Base-by-base conservation (phyloP, 2,329 filamentous ascomycete species). In the Penicillium corylophilum region DNA sequence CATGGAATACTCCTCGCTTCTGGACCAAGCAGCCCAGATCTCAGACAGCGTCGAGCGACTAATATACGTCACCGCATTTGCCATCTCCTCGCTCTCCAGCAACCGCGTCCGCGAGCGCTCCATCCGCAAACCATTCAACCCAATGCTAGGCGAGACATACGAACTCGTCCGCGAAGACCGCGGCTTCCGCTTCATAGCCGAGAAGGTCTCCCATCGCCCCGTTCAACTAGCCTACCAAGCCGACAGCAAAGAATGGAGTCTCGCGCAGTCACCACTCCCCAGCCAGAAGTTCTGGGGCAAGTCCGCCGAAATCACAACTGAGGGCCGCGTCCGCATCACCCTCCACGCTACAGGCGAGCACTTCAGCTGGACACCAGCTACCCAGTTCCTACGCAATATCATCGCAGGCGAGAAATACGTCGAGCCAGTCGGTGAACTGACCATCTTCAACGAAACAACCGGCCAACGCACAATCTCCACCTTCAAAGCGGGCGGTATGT, bases 221-320 rank as follows among this genome's bases (percentile, higher is more conserved):
- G 90, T 99, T 13, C 86, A 92, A 56, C 84, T 97, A 65, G 94
- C 94, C 5, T 93, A 92, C 76, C 92, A 97, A 71, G 94, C 93
- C 4, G 94, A 99, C 70, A 85, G 89, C 35, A 81, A 84, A 35
- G 78, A 82, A 51, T 99, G 94, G 94, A 90, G 88, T 2, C 86
- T 96, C 55, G 81, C 89, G 1, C 94, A 97, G 68, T 89, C 88
- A 4, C 90, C 94, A 0, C 86, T 88, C 50, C 94, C 94, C 0
- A 87, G 88, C 20, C 93, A 99, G 68, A 97, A 97, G 69, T 99
- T 99, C 76, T 97, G 94, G 94, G 94, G 94, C 50, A 97, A 97
- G 77, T 93, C 88, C 48, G 90, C 90, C 2, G 94, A 99, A 72
- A 84, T 99, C 56, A 94, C 89, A 54, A 97, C 91, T 0, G 93